Evolutionary conservation across 192 early-diverging fungal genomes (phyloP).

Genomic region (Umbelopsis vinacea): DNA sequence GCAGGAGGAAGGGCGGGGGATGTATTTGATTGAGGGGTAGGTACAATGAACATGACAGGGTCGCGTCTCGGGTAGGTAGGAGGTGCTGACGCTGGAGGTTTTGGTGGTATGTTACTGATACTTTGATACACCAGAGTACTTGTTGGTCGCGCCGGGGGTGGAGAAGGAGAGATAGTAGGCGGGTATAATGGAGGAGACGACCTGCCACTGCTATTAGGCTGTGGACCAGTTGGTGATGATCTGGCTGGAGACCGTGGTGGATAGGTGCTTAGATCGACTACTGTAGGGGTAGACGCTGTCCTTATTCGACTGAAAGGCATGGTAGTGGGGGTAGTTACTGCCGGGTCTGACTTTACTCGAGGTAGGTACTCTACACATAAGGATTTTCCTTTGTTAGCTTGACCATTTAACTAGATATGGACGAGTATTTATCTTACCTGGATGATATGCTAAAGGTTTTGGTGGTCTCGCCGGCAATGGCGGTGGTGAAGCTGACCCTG

Average conservation of each 20-base stretch:
- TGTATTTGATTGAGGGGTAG: conserved; percentile 6
- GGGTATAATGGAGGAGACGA: conserved; percentile 16
- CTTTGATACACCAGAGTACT: neutral
- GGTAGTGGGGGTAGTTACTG: neutral
- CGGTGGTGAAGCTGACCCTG: neutral
- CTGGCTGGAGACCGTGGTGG: conserved; percentile 1
- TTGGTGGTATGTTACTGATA: neutral
- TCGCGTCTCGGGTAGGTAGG: conserved; percentile 14
- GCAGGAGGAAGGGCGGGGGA: neutral
- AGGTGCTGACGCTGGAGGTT: neutral
- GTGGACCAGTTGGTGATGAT: neutral
- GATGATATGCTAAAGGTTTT: conserved; percentile 15
- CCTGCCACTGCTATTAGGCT: neutral
- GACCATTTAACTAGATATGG: no score
- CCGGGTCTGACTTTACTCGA: neutral
- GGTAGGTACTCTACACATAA: conserved; percentile 5
- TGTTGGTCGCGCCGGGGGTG: neutral
- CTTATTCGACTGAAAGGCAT: neutral
- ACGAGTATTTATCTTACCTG: neutral
- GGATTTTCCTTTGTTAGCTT: neutral
- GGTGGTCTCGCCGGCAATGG: neutral
- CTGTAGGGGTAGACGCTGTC: neutral
- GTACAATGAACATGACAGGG: conserved; percentile 9
- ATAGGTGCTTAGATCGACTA: neutral
- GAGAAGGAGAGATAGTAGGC: neutral